Conservation (phyloP, 306 rosid genomes). For the Cucurbita moschata region DNA sequence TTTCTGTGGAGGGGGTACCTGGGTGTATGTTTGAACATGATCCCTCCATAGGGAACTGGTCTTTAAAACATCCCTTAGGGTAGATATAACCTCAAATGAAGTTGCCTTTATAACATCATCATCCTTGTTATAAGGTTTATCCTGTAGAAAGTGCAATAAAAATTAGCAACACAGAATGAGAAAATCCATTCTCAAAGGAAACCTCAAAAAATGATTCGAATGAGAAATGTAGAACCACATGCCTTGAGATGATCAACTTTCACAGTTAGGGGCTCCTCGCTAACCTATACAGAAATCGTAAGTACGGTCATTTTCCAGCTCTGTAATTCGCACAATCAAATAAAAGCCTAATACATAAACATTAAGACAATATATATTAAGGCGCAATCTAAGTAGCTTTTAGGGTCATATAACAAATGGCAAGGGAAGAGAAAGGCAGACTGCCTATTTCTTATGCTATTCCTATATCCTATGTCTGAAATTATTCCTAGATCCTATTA, state of each 20-base stretch:
- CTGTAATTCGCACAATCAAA: background rate
- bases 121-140: slow-evolving; percentile 78
- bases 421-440: background rate
- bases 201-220: slow-evolving; percentile 2
- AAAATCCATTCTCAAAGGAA: background rate
- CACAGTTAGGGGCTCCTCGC: slow-evolving; percentile 90
- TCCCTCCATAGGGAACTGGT: slow-evolving; percentile 99
- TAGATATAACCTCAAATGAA: slow-evolving; percentile 89
- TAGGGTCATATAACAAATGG: background rate
- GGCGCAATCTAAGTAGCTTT: background rate
- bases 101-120: slow-evolving; percentile 93
- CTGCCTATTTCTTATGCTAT: background rate
- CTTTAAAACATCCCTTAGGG: slow-evolving; percentile 88
- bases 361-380: background rate
- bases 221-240: slow-evolving; percentile 13
- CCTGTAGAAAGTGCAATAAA: slow-evolving; percentile 34
- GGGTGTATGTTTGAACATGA: slow-evolving; percentile 90
- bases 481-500: slow-evolving; percentile 13
- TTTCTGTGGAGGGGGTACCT: slow-evolving; percentile 26
- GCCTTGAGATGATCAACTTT: slow-evolving; percentile 99
- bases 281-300: slow-evolving; percentile 40
- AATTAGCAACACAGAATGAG: background rate
- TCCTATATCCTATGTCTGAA: background rate
- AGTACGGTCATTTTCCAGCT: slow-evolving; percentile 4
- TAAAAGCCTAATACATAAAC: background rate